phyloP scores from a whole-genome alignment of 148 eudicot species.

The Nepenthes mirabilis region DNA sequence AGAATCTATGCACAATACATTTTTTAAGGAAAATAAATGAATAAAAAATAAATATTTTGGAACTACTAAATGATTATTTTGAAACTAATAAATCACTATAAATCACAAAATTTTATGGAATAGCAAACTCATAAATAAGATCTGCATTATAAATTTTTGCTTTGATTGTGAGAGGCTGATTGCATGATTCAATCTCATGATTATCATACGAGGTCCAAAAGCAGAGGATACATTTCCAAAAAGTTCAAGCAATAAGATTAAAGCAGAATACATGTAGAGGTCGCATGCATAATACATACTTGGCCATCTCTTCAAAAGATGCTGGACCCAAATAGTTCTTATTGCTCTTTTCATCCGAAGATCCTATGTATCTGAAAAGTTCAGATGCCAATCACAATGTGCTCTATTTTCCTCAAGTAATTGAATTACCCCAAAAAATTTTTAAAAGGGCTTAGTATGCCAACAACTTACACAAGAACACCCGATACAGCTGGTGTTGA shows the following conservation, averaged over 20 bases:
- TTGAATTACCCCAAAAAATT: not conserved
- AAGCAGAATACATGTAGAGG: not conserved
- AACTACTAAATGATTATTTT: no score
- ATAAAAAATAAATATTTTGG: no score
- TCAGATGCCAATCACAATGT: not conserved
- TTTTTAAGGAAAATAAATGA: no score
- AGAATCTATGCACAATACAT: no score
- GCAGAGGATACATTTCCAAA: not conserved
- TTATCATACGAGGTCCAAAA: not conserved
- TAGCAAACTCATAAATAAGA: no score
- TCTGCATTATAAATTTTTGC: no score
- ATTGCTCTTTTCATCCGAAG: conserved; percentile 59
- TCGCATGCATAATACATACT: conserved; percentile 22
- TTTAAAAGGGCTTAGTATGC: not conserved
- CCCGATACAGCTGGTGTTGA: conserved; percentile 45
- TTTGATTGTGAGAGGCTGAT: no score
- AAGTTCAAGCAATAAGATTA: not conserved
- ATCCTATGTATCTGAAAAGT: conserved; percentile 61
- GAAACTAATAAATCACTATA: no score
- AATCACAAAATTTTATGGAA: no score
- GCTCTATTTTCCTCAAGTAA: not conserved
- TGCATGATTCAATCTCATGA: no score
- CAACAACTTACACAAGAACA: conserved; percentile 67
- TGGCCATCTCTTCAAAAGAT: conserved; percentile 63
- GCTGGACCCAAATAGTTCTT: conserved; percentile 88